These are phyloP conservation scores for Hibiscus mutabilis DNA, from an alignment of 345 rosid genomes.

Conservation along the genomic window DNA sequence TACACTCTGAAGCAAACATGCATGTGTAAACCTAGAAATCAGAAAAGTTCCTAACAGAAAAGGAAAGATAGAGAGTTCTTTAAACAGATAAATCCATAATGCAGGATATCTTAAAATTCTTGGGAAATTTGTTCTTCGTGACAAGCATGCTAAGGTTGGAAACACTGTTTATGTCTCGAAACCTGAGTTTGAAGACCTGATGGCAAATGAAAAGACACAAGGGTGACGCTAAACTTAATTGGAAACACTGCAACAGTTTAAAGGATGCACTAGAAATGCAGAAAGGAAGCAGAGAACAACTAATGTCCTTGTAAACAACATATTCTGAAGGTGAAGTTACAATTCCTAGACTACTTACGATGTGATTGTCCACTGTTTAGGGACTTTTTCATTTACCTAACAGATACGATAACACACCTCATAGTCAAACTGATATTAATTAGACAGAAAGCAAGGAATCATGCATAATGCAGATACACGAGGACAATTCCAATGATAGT, in stretches of 20 bases:
- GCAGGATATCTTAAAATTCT: neutral
- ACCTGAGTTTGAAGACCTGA: slow-evolving; percentile 2
- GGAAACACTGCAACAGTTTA: neutral
- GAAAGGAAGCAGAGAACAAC: neutral
- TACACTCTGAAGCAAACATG: slow-evolving; percentile 1
- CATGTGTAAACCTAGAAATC: neutral
- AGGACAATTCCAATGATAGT: slow-evolving; percentile 6
- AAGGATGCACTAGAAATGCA: neutral
- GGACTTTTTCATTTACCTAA: neutral
- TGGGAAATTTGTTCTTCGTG: neutral
- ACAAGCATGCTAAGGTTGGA: neutral
- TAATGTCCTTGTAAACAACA: neutral
- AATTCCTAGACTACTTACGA: neutral
- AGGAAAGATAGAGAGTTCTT: neutral
- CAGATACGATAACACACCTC: neutral
- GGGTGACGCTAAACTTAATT: neutral
- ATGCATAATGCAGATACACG: neutral
- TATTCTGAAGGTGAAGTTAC: neutral
- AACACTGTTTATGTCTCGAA: neutral
- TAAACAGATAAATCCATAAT: slow-evolving; percentile 1
- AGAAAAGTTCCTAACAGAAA: neutral
- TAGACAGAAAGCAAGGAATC: slow-evolving; percentile 1
- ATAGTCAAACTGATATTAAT: neutral
- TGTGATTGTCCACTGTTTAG: neutral
- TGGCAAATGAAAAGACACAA: neutral